Conservation (phyloP, 805 yeast species). For the Priceomyces haplophilus region DNA sequence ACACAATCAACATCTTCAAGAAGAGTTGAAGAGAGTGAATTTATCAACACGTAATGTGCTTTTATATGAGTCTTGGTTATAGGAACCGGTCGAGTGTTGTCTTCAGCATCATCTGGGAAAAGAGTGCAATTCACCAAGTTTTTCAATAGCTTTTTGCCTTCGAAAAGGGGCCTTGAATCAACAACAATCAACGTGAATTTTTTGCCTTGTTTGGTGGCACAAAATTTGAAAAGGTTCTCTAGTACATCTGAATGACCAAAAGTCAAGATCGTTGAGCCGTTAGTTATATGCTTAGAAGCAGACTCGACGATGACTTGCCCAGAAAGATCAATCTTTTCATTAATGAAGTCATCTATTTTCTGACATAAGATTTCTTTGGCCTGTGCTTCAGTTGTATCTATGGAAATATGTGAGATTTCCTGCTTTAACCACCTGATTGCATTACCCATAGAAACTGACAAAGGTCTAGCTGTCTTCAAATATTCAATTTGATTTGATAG, state of each 20-base stretch:
- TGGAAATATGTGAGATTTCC: constrained; percentile 78
- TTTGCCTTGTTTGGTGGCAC: constrained; percentile 57
- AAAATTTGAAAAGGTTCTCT: constrained; percentile 66
- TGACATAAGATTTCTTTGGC: constrained; percentile 66
- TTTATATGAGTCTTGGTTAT: constrained; percentile 56
- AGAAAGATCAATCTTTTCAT: constrained; percentile 80
- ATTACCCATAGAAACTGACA: constrained; percentile 94
- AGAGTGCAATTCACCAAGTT: constrained; percentile 49
- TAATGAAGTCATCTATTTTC: constrained; percentile 74
- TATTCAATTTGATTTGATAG: constrained; percentile 91
- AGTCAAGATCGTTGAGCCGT: constrained; percentile 78
- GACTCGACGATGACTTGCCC: constrained; percentile 77
- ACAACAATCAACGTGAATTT: constrained; percentile 78
- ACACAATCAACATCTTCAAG: constrained; percentile 87
- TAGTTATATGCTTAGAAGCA: constrained; percentile 72
- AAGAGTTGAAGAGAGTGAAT: constrained; percentile 69
- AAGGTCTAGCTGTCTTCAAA: constrained; percentile 84
- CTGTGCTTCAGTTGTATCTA: constrained; percentile 61
- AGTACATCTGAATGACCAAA: constrained; percentile 88
- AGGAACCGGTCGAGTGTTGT: constrained; percentile 17
- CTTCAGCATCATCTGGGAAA: constrained; percentile 11
- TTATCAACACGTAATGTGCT: constrained; percentile 74
- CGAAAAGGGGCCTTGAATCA: constrained; percentile 91
- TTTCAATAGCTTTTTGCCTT: constrained; percentile 77
- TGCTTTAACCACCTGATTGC: constrained; percentile 97